These are phyloP conservation scores for Trametes hirsuta DNA, from an alignment of 1,284 basidiomycete genomes.

Conservation along the genomic window DNA sequence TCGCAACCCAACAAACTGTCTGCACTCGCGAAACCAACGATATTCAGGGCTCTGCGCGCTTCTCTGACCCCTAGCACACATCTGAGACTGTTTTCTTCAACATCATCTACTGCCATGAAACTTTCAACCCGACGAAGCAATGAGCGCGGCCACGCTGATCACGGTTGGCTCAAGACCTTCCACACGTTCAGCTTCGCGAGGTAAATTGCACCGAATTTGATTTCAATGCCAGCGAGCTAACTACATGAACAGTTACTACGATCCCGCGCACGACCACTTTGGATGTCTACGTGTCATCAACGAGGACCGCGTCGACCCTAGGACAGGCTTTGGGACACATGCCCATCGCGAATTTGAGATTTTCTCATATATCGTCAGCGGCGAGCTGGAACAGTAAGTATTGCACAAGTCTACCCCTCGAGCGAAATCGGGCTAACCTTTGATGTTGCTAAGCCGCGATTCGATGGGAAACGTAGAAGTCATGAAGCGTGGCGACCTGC, in stretches of 20 bases:
- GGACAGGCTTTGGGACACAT: constrained; percentile 87
- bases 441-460: constrained; percentile 61
- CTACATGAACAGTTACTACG: constrained; percentile 57
- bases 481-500: constrained; percentile 85
- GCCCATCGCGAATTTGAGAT: constrained; percentile 89
- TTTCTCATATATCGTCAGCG: constrained; percentile 84
- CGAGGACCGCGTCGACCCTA: constrained; percentile 84
- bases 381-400: constrained; percentile 76
- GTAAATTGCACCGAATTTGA: constrained; percentile 41
- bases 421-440: neutral
- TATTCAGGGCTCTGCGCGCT: neutral
- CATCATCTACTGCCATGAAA: constrained; percentile 36
- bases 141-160: constrained; percentile 80
- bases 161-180: constrained; percentile 91
- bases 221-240: neutral
- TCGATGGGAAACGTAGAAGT: constrained; percentile 90
- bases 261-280: constrained; percentile 56
- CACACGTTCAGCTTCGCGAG: constrained; percentile 85
- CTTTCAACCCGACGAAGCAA: constrained; percentile 62
- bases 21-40: neutral
- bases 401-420: neutral
- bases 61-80: neutral
- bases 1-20: constrained; percentile 11
- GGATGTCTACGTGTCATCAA: constrained; percentile 81
- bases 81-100: constrained; percentile 5